A percentile compares a stretch with the other conserved stretches of the same genome.
phyloP scores from a whole-genome alignment of 164 flowering plant genomes.

The Nymphaea colorata region DNA sequence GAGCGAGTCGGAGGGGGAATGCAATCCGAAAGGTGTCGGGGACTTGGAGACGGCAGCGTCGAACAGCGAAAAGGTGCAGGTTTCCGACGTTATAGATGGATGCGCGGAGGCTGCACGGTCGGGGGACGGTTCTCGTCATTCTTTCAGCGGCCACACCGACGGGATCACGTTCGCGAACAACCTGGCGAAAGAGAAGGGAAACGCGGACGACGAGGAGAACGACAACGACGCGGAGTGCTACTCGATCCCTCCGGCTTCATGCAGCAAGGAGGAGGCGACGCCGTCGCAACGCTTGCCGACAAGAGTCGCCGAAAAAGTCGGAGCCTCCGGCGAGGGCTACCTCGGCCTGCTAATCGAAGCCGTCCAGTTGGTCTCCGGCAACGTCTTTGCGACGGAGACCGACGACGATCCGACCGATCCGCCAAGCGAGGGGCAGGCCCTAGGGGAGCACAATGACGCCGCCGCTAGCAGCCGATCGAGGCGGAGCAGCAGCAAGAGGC shows the following conservation, averaged over 20 bases:
- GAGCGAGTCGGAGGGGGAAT: conserved; percentile 18
- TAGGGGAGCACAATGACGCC: neutral
- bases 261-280: no score
- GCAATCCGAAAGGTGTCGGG: conserved; percentile 4
- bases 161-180: no score
- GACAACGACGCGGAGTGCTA: no score
- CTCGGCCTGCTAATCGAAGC: conserved; percentile 34
- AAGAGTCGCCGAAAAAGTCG: neutral
- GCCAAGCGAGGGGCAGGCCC: neutral
- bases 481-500: conserved; percentile 3
- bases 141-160: no score
- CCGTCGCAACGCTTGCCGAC: neutral
- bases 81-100: no score
- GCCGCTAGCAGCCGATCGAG: neutral
- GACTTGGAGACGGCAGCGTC: neutral
- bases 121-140: no score
- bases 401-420: neutral
- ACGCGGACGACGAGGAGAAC: no score
- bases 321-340: conserved; percentile 8
- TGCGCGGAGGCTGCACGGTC: no score
- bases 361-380: conserved; percentile 25
- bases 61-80: neutral
- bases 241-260: no score
- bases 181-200: no score
- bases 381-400: conserved; percentile 10